phyloP scores from a whole-genome alignment of 345 rosid species.

The Eucalyptus erythrocorys region DNA sequence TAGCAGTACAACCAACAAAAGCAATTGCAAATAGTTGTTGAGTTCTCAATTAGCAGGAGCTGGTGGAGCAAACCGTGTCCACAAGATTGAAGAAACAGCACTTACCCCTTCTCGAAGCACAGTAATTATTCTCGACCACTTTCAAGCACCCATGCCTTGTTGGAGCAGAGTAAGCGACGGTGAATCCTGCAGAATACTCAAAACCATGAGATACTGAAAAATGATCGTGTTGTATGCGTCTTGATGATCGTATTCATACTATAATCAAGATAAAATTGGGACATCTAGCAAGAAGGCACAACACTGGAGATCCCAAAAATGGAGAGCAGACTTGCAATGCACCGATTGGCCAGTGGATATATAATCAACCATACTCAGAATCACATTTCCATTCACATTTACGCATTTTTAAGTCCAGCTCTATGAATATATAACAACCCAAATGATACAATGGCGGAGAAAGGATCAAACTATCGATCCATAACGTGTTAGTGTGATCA shows the following conservation, averaged over 20 bases:
- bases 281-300: not conserved
- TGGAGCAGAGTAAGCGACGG: conserved; percentile 76
- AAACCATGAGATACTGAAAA: conserved; percentile 4
- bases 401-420: not conserved
- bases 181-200: conserved; percentile 38
- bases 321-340: not conserved
- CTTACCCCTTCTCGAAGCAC: conserved; percentile 89
- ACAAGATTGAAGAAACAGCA: not conserved
- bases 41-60: not conserved
- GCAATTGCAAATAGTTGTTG: not conserved
- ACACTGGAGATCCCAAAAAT: not conserved
- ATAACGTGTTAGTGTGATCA: not conserved
- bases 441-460: not conserved
- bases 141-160: conserved; percentile 71
- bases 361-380: not conserved
- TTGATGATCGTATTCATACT: not conserved
- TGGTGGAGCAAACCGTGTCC: not conserved
- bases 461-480: not conserved
- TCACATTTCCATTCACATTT: not conserved
- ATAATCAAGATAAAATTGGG: not conserved
- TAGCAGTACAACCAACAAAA: not conserved
- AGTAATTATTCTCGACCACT: conserved; percentile 83
- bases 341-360: not conserved
- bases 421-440: not conserved
- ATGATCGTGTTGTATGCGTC: not conserved